Base-by-base conservation (phyloP, 2,329 filamentous ascomycete genomes). In the Cercospora sp. region DNA sequence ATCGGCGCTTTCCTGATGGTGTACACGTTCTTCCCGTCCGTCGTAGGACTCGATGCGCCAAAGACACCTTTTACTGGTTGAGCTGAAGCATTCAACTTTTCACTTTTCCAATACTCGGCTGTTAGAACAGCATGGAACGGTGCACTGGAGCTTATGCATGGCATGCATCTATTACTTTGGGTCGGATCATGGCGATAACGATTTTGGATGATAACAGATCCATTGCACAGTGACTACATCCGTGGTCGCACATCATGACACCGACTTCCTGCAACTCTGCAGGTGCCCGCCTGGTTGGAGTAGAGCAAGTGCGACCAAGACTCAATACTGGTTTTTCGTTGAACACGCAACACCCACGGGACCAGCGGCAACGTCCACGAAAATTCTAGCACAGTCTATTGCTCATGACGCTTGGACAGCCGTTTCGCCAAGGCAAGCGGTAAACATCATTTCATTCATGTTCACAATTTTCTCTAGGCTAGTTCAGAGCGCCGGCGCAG, bases 51-150 rank as follows among this genome's bases (percentile, higher is more conserved):
- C 4, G 62, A 58, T 16, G 21, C 26, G 24, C 55, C 55, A 32
- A 58, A 65, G 62, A 65, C 51, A 6, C 62, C 62, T 45, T 80
- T 34, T 70, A 66, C 32, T 6, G 62, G 51, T 28, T 65, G 62
- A 65, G 8, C 16, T 37, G 28, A 34, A 13, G 55, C 28, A 9
- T 30, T 13, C 3, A 16, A 30, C 10, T 13, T 13, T 55, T 30
- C 6, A n/a, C 6, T 30, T 12, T 12, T 53, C 13, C 21, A 21
- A 53, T 13, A 28, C 5, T 10, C 26, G 49, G 49, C 49, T 28
- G 24, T 13, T 28, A 6, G 24, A 24, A 30, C 24, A 28, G 49
- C 49, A 55, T n/a, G 12, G 5, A 55, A 3, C n/a, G 49, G 7
- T 24, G 21, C 7, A 28, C 24, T 55, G 6, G 24, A 16, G 24